Evolutionary conservation across 2,329 filamentous ascomycete species (phyloP), one percentile per base, ranked within the genome.

Genomic region (Botrytis sinoallii): DNA sequence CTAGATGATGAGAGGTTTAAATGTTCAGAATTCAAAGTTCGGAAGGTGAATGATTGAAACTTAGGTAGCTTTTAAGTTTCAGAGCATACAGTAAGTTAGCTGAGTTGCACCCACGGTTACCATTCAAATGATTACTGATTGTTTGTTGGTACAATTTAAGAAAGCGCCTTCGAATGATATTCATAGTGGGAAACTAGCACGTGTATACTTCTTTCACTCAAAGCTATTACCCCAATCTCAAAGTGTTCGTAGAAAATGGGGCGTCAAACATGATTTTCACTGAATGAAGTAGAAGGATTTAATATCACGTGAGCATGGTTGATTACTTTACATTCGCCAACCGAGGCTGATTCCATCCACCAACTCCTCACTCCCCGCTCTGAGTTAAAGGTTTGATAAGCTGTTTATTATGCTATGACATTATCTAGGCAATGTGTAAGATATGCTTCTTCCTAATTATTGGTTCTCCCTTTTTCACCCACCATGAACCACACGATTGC

Each of bases 381-480:
- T 59, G 18, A 35, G 7, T 20, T 59, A 8, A 32, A 20, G 29
- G 29, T 18, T 59, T 32, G 18, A 32, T 35, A 35, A 32, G 18
- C 29, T 59, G 2, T 5, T 52, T n/a, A 16, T 52, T 2, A 25
- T 57, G 14, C 52, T 16, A 55, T 55, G 16, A 55, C 0, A n/a
- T 29, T 5, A 16, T 12, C 6, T 32, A 20, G 8, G 22, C 18
- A 59, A 59, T 22, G 29, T 18, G 14, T 29, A 29, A 29, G 14
- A 57, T 29, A 29, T 1, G 1, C 29, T 0, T 29, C 4, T n/a
- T 52, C 52, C n/a, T 4, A 29, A 14, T 0, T 18, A 29, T 29
- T 57, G n/a, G 14, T 3, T 29, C 3, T 29, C 16, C 52, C 14
- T 16, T 12, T 12, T 18, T 55, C 14, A 29, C 5, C 5, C 52